These are phyloP conservation scores for Plasmodium blacklocki DNA, from an alignment of 169 alveolate genomes.

Conservation along the genomic window DNA sequence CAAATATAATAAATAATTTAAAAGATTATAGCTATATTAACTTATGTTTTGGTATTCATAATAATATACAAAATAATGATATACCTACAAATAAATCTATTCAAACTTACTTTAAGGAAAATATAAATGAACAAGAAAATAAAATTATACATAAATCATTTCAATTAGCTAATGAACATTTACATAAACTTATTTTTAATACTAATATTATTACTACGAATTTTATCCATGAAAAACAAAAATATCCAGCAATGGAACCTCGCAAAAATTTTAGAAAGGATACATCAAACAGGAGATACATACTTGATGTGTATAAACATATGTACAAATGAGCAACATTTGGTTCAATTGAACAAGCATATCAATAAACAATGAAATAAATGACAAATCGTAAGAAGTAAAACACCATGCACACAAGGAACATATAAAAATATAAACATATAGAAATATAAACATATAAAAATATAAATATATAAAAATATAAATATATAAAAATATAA, in stretches of 20 bases:
- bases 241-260: conserved; percentile 74
- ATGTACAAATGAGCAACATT: conserved; percentile 25
- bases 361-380: not conserved
- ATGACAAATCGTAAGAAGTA: conserved; percentile 3
- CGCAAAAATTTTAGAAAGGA: conserved; percentile 55
- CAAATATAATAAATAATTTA: conserved; percentile 46
- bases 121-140: conserved; percentile 38
- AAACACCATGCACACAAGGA: too few species aligned
- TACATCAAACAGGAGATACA: conserved; percentile 59
- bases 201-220: conserved; percentile 43
- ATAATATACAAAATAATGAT: conserved; percentile 13
- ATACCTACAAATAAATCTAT: not conserved
- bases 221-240: conserved; percentile 42
- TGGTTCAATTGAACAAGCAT: not conserved
- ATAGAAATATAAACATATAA: too few species aligned
- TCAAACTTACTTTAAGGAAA: conserved; percentile 15
- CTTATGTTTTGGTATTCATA: conserved; percentile 56
- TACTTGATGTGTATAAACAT: conserved; percentile 57
- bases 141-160: conserved; percentile 35
- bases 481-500: too few species aligned
- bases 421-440: too few species aligned
- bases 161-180: conserved; percentile 71
- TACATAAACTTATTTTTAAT: conserved; percentile 48
- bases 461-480: too few species aligned
- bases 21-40: conserved; percentile 14